A percentile compares a stretch with the other conserved stretches of the same genome.
These are phyloP conservation scores for Delonix regia DNA, from an alignment of 306 rosid species.

Conservation along the genomic window DNA sequence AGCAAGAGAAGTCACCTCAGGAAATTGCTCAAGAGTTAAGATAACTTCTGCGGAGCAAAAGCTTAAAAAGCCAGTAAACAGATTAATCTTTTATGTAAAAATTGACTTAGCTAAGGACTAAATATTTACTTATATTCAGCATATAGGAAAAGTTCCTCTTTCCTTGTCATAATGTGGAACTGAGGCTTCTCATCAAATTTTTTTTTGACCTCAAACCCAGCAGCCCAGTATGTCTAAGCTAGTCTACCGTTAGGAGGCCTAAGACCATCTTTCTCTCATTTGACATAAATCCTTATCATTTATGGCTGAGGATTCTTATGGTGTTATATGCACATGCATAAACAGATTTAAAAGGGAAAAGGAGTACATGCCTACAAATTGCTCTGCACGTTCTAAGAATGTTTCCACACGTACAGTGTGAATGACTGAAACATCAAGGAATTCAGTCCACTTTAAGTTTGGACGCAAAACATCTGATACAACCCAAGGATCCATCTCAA, in stretches of 20 bases:
- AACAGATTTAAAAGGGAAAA: conserved; percentile 19
- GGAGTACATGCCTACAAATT: conserved; percentile 65
- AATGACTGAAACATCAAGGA: conserved; percentile 78
- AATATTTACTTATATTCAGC: not conserved
- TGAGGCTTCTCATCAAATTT: not conserved
- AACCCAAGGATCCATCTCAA: conserved; percentile 99
- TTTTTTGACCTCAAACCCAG: not conserved
- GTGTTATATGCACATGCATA: conserved; percentile 12
- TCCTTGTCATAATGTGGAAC: not conserved
- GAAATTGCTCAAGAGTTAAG: too few relatives aligned
- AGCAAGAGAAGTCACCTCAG: too few relatives aligned
- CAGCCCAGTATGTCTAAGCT: not conserved
- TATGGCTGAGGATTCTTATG: not conserved
- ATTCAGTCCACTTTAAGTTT: conserved; percentile 84
- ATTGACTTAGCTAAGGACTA: not conserved
- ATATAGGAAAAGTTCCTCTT: not conserved
- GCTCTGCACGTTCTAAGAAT: conserved; percentile 75
- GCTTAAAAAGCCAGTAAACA: not conserved
- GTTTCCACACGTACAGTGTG: conserved; percentile 81
- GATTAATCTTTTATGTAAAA: not conserved
- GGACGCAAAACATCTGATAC: conserved; percentile 81
- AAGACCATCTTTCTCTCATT: not conserved
- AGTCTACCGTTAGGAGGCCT: not conserved
- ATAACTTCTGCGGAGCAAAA: not conserved
- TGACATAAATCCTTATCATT: not conserved